phyloP scores from a whole-genome alignment of 495 filamentous ascomycete species.

The Pseudotulostoma volvatum region DNA sequence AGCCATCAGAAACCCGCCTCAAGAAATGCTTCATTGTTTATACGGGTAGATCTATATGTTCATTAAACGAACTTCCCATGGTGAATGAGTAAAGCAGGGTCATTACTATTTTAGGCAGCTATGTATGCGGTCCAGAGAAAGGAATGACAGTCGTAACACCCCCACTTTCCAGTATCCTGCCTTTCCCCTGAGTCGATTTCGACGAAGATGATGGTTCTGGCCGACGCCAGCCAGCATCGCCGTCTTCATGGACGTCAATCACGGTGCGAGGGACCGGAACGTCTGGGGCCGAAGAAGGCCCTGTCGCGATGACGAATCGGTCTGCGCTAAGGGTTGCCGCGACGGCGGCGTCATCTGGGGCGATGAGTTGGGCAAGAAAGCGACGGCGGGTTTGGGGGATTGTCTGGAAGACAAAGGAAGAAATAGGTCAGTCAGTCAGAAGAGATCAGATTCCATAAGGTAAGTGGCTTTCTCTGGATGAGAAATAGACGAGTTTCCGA shows the following conservation, averaged over 20 bases:
- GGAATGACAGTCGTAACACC: too few relatives aligned
- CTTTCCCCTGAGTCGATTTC: too few relatives aligned
- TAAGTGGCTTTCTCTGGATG: background rate
- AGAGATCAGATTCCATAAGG: background rate
- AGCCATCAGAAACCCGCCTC: too few relatives aligned
- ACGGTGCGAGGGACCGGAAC: too few relatives aligned
- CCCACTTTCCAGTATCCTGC: too few relatives aligned
- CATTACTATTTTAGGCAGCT: too few relatives aligned
- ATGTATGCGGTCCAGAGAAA: too few relatives aligned
- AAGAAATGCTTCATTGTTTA: too few relatives aligned
- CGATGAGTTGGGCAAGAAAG: constrained; percentile 21
- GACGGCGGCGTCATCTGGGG: constrained; percentile 12
- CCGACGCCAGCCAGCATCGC: constrained; percentile 12
- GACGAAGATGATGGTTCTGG: constrained; percentile 1
- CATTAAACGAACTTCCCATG: too few relatives aligned
- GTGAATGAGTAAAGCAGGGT: too few relatives aligned
- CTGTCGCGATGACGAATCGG: constrained; percentile 6
- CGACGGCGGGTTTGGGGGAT: constrained; percentile 26
- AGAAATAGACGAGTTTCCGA: background rate
- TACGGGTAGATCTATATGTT: too few relatives aligned
- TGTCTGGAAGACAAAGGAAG: constrained; percentile 15
- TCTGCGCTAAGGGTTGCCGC: constrained; percentile 12
- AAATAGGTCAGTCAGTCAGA: background rate
- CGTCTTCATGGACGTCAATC: constrained; percentile 12
- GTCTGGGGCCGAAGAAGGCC: background rate